Conservation (phyloP, 2,329 filamentous ascomycete species). For the Neonectria hederae region DNA sequence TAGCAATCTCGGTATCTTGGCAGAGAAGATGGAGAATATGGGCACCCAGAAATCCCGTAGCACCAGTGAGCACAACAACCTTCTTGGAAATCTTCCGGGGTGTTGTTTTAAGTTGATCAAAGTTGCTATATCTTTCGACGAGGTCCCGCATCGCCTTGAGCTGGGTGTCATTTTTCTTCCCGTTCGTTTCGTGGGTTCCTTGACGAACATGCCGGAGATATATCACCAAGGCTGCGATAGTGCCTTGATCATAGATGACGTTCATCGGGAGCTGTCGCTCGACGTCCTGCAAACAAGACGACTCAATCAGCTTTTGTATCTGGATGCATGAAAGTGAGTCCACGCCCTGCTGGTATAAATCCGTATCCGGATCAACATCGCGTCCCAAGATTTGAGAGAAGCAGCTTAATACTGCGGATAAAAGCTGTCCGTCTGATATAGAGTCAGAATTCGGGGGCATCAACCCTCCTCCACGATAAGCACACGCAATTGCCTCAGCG, state of each 20-base stretch:
- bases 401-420: conserved; percentile 43
- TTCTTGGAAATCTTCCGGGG: not conserved
- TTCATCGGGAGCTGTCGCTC: conserved; percentile 58
- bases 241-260: conserved; percentile 68
- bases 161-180: not conserved
- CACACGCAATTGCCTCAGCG: conserved; percentile 53
- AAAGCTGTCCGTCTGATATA: conserved; percentile 49
- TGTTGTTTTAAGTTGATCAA: not conserved
- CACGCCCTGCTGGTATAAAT: conserved; percentile 67
- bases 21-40: conserved; percentile 54
- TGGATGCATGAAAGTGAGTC: conserved; percentile 68
- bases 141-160: conserved; percentile 20
- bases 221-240: conserved; percentile 48
- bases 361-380: conserved; percentile 49
- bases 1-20: conserved; percentile 1
- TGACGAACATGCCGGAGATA: conserved; percentile 28
- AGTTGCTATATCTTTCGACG: conserved; percentile 19
- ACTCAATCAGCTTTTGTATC: conserved; percentile 52
- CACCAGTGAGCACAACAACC: conserved; percentile 64
- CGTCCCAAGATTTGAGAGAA: conserved; percentile 46
- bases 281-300: conserved; percentile 28
- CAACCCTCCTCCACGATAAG: conserved; percentile 49
- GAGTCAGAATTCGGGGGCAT: not conserved
- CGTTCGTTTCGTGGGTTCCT: not conserved
- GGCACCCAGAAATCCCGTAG: conserved; percentile 71